Evolutionary conservation across 805 yeast species (phyloP), one percentile per base, ranked within the genome.

Genomic region (Saccharomyces paradoxus): DNA sequence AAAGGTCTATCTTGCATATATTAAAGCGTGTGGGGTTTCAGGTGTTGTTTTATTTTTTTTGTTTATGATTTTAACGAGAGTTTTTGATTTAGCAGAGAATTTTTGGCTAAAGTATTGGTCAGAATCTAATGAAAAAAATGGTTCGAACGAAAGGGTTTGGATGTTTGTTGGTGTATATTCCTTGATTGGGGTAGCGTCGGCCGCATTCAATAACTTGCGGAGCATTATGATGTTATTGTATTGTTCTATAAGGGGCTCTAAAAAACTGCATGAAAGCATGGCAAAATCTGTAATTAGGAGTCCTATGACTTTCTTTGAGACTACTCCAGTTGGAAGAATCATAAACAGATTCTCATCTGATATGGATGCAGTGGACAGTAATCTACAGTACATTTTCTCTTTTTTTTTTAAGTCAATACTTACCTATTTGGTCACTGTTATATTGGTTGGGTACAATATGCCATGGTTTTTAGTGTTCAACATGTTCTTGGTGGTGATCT

Each of bases 31-130:
- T 67, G 79, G 83, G 6, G 60, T 72, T 31, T 29, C 65, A 1
- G 85, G 86, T 32, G 78, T 78, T 27, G n/a, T 67, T n/a, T 52
- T 74, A 1, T 67, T 75, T 50, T 61, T 82, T 58, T 60, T 68
- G 48, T 57, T 68, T 46, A 58, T 76, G 64, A 60, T 74, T 60
- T 29, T 69, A 31, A 59, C 71, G 3, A 73, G 76, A 17, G 66
- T 78, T 13, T 64, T 70, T 49, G 68, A 70, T 21, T 60, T 74
- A 24, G 69, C 72, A 8, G 80, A 81, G 49, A 82, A 79, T 63
- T 81, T 81, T 64, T 83, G 88, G 84, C 73, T 85, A 60, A 84
- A 84, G 59, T 73, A 77, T 56, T 85, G 91, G 91, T 80, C 89
- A 1, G 88, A 84, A 60, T 66, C 72, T 8, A 71, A 73, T 44